Percentiles rank a stretch among this genome's conserved stretches.
Conservation (phyloP, 2,329 filamentous ascomycete genomes). For the Trichoderma atrobrunneum region DNA sequence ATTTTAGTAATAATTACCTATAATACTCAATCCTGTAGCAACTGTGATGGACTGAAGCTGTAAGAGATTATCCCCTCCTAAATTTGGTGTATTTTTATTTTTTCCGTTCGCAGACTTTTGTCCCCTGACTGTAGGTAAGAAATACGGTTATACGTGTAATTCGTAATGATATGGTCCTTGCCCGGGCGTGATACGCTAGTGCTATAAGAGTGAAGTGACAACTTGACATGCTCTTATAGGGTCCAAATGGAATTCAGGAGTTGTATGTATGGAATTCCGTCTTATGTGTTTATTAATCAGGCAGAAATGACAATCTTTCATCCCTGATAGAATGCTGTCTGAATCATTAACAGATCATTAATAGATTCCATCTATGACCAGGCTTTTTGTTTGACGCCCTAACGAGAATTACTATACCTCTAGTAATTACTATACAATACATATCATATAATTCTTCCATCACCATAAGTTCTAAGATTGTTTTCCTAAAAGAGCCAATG, state of each 20-base stretch:
- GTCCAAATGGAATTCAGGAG: background rate
- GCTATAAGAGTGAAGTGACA: background rate
- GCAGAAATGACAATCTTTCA: background rate
- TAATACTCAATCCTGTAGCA: too few species aligned
- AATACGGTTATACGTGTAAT: background rate
- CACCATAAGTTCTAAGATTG: background rate
- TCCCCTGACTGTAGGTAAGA: too few species aligned
- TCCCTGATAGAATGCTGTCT: background rate
- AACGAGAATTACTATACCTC: background rate
- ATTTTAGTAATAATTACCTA: too few species aligned
- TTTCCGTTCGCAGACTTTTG: too few species aligned
- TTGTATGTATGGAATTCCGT: background rate
- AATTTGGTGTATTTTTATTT: too few species aligned
- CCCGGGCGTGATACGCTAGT: background rate
- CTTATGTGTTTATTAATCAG: background rate
- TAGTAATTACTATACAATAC: background rate
- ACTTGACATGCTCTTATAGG: background rate
- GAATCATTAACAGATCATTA: background rate
- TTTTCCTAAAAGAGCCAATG: background rate
- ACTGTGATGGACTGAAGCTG: too few species aligned
- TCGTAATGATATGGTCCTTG: background rate
- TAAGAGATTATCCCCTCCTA: too few species aligned
- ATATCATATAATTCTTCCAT: background rate
- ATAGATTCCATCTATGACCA: background rate
- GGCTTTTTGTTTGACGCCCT: background rate